A percentile compares a stretch with the other conserved stretches of the same genome.
These are phyloP conservation scores for Chaetomidium leptoderma DNA, from an alignment of 495 filamentous ascomycete species.

Conservation along the genomic window DNA sequence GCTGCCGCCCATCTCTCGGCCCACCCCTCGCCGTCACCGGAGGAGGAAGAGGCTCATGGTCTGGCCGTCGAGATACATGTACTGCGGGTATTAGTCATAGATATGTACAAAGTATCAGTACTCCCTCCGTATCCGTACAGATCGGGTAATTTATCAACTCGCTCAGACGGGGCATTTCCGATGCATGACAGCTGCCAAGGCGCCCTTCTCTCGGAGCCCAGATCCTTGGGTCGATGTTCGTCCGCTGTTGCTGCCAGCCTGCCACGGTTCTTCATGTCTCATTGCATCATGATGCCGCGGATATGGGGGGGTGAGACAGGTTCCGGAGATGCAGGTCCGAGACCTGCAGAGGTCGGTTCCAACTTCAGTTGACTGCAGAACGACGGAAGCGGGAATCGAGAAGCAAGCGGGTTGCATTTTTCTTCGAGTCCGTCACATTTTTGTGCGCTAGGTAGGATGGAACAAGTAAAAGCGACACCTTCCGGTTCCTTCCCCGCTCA, in stretches of 20 bases:
- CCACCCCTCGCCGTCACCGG: slow-evolving; percentile 2
- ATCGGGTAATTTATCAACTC: not conserved
- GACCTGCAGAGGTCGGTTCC: not conserved
- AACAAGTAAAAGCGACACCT: not conserved
- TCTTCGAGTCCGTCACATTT: not conserved
- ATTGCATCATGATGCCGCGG: not conserved
- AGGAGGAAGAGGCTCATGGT: not conserved
- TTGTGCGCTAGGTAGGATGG: not conserved
- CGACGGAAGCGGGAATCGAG: not conserved
- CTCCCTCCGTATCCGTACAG: too few species aligned
- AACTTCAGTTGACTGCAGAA: not conserved
- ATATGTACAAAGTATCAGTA: too few species aligned
- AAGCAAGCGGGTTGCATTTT: not conserved
- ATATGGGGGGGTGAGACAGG: not conserved
- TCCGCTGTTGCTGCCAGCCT: not conserved
- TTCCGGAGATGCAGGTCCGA: not conserved
- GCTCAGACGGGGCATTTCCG: not conserved
- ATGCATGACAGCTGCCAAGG: not conserved
- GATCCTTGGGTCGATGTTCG: not conserved
- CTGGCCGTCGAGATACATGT: not conserved
- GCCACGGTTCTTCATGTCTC: not conserved
- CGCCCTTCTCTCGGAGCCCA: not conserved
- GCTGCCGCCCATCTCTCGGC: not conserved
- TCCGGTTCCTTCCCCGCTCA: not conserved
- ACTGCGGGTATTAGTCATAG: too few species aligned